Conservation (phyloP, 2,329 filamentous ascomycete genomes). For the Monosporascus sp. region DNA sequence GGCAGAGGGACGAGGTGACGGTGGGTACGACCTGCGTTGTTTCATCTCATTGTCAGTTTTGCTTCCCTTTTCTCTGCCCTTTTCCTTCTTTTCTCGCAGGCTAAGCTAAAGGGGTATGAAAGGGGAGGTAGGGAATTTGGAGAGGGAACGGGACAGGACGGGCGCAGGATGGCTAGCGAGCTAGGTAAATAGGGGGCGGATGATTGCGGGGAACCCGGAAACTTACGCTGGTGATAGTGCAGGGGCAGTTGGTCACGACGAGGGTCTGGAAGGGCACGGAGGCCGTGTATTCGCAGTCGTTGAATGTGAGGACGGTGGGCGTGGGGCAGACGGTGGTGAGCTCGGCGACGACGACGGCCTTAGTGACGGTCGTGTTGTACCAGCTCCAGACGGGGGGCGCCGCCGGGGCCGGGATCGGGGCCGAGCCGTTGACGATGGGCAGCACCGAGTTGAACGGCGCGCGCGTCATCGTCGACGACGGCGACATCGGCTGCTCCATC, state of each 20-base stretch:
- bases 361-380: constrained; percentile 21
- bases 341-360: constrained; percentile 17
- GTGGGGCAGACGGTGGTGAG: constrained; percentile 32
- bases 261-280: constrained; percentile 45
- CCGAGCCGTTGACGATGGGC: constrained; percentile 2
- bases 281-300: constrained; percentile 47
- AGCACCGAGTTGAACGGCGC: background rate
- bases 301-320: constrained; percentile 47
- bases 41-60: constrained; percentile 5
- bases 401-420: background rate
- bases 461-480: background rate
- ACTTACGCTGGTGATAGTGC: constrained; percentile 34
- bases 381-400: constrained; percentile 13
- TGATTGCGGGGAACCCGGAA: background rate
- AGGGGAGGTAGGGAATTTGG: background rate
- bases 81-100: constrained; percentile 5
- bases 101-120: background rate
- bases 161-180: background rate
- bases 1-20: constrained; percentile 16
- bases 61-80: constrained; percentile 7
- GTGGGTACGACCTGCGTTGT: constrained; percentile 11
- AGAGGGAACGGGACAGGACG: background rate
- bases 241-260: constrained; percentile 51
- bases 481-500: constrained; percentile 2
- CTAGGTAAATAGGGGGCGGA: background rate